Evolutionary conservation across 441 rosid species (phyloP), one percentile per base, ranked within the genome.

Genomic region (Pelargonium fulgidum): DNA sequence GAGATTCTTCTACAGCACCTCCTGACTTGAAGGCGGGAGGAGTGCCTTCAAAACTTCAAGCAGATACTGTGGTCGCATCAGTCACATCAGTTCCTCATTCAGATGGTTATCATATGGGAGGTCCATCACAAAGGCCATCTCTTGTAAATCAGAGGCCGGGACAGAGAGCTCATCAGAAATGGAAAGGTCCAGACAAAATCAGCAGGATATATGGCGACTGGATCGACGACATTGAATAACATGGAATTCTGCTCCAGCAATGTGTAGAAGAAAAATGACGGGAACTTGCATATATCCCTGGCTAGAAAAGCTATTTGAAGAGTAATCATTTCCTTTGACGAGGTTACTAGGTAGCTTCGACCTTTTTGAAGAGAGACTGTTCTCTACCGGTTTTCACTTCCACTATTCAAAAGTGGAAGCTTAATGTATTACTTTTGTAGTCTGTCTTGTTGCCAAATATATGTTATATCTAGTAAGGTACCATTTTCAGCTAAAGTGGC

Each of bases 161-260:
- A 20, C 91, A 88, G 65, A 89, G 90, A 78, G 67, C 87, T 63
- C 85, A 72, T 72, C 84, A 85, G 70, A 93, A 91, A 74, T 93
- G 99, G 99, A 93, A 89, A 73, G 97, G 99, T 67, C 99, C 99
- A 0, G 88, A 87, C 76, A 91, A 87, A 83, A 89, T 89, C 79
- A 93, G 96, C 79, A 75, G 93, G 82, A 86, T 93, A 75, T 93
- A 93, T 54, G 97, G 99, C 48, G 99, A 93, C 80, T 93, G 97
- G 97, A 89, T 93, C 20, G 99, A 93, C 52, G 97, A 93, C 19
- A 41, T 81, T 3, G 89, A 88, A 80, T 88, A 73, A 76, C 73
- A 11, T 22, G 44, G 72, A 69, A 69, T 47, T 20, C 62, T 47
- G 20, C 42, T 50, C 3, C 56, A n/a, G 59, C 16, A 42, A 19